Base-by-base conservation (phyloP, 371 early-diverging fungal genomes). In the Apophysomyces ossiformis region DNA sequence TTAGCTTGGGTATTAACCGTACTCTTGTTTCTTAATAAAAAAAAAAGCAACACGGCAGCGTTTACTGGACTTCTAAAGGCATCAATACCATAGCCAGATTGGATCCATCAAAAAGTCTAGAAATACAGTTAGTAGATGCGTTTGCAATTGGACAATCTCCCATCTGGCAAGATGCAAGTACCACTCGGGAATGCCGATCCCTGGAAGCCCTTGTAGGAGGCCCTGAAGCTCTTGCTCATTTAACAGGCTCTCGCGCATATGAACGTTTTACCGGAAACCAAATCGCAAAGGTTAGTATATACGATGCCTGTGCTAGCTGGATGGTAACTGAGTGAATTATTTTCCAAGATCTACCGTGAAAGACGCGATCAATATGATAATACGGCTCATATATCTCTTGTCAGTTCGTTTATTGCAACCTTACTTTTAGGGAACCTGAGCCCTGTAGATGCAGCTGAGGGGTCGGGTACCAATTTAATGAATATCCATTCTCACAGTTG, bases 101-200 rank as follows among this genome's bases (percentile, higher is more conserved):
- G 21, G 72, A 83, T 56, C 9, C 74, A 0, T 11, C 32, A 0
- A 36, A 57, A 15, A 45, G 85, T 0, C 73, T 93, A 7, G 50
- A 16, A 11, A 79, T 76, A 2, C 90, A 92, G 62, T 73, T 93
- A 26, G 56, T 67, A 37, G 61, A 79, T 37, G 89, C 85, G 0
- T 93, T 94, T 73, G 69, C 92, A 1, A 65, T 90, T 35, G 15
- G 44, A 12, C 72, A 87, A 39, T 92, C 92, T 2, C 95, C 95
- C 3, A 93, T 91, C 64, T 94, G 95, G 95, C 90, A 91, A 73
- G 95, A 94, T 63, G 85, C 91, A 8, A 93, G 92, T 68, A 93
- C 94, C 2, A 68, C 75, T 0, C 54, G 71, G 39, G 86, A 93
- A 66, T 94, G 95, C 60, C 73, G 73, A 8, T 69, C 75, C 4